Conservation (phyloP, 2,329 filamentous ascomycete genomes). For the Periconia digitata region DNA sequence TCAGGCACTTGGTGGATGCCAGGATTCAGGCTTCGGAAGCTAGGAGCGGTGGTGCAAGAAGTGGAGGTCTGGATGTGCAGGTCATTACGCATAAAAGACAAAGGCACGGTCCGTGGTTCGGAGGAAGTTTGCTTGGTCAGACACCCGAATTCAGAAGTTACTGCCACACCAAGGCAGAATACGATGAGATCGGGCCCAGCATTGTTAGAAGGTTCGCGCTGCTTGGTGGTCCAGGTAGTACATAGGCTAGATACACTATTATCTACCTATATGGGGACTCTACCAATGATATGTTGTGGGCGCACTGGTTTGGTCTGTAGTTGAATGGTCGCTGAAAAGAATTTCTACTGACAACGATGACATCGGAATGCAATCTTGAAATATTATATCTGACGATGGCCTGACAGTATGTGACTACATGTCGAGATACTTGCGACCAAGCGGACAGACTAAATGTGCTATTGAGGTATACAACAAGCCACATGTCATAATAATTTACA, state of each 20-base stretch:
- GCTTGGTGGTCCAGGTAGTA: slow-evolving; percentile 85
- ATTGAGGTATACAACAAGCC: too few relatives aligned
- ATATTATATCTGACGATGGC: neutral
- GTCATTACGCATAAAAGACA: slow-evolving; percentile 98
- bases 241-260: slow-evolving; percentile 45
- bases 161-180: slow-evolving; percentile 76
- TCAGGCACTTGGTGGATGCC: slow-evolving; percentile 91
- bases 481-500: too few relatives aligned
- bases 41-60: slow-evolving; percentile 86
- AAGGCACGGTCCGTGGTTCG: slow-evolving; percentile 97
- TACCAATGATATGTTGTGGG: neutral
- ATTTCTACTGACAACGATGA: neutral
- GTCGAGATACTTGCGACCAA: too few relatives aligned
- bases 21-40: slow-evolving; percentile 91
- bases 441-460: too few relatives aligned
- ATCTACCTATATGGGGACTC: neutral
- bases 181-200: slow-evolving; percentile 93
- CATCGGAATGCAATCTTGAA: neutral
- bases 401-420: neutral
- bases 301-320: neutral
- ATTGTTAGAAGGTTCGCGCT: slow-evolving; percentile 94
- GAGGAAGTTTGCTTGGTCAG: slow-evolving; percentile 92
- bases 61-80: slow-evolving; percentile 92
- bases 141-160: slow-evolving; percentile 98
- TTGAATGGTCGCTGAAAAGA: neutral